Evolutionary conservation across 169 alveolate species (phyloP).

Genomic region (Plasmodium malariae): DNA sequence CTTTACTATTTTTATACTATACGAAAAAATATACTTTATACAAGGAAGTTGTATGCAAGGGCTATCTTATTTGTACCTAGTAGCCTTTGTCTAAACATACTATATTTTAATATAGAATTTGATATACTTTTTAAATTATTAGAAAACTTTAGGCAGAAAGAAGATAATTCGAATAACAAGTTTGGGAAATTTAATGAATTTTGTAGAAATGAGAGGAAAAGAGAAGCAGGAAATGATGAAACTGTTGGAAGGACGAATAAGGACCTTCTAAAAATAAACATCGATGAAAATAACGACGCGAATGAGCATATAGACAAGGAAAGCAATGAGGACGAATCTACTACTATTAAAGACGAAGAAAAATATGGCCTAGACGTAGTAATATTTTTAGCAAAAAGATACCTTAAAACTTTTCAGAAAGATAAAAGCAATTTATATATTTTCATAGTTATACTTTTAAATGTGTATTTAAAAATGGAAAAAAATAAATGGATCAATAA

Average conservation of each 20-base stretch:
- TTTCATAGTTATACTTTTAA: slow-evolving; percentile 43
- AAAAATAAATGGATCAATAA: slow-evolving; percentile 42
- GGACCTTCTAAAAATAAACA: slow-evolving; percentile 28
- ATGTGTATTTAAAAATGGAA: slow-evolving; percentile 49
- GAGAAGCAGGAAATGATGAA: not conserved
- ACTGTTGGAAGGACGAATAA: slow-evolving; percentile 7
- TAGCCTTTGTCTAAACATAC: slow-evolving; percentile 20
- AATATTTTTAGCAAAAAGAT: slow-evolving; percentile 46
- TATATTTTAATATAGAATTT: slow-evolving; percentile 47
- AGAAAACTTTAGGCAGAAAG: slow-evolving; percentile 39
- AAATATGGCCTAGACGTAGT: slow-evolving; percentile 51
- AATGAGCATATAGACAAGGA: not conserved
- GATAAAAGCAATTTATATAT: slow-evolving; percentile 36
- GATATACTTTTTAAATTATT: slow-evolving; percentile 42
- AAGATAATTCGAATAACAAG: not conserved
- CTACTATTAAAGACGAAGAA: slow-evolving; percentile 34
- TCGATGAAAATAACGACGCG: slow-evolving; percentile 3
- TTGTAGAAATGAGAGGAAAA: slow-evolving; percentile 15
- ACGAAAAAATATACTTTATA: slow-evolving; percentile 39
- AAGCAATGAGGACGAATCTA: not conserved
- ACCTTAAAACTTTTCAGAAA: slow-evolving; percentile 26
- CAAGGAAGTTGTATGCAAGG: slow-evolving; percentile 64
- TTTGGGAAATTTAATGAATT: slow-evolving; percentile 15
- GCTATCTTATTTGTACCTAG: slow-evolving; percentile 47
- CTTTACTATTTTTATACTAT: slow-evolving; percentile 44